Evolutionary conservation across 306 rosid genomes (phyloP).

Genomic region (Cucumis sativus): DNA sequence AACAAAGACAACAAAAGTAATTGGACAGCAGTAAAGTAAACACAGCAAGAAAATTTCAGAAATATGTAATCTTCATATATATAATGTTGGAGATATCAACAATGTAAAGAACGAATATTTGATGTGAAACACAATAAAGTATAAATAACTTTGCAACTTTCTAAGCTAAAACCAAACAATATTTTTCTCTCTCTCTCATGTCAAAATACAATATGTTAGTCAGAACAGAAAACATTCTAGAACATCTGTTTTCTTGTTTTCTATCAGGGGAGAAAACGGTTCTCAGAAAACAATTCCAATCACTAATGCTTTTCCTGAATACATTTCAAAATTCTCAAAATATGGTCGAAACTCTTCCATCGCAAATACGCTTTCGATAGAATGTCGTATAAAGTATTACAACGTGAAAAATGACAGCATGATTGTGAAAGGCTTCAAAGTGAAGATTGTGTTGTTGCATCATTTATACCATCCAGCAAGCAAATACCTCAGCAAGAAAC

Average conservation of each 20-base stretch:
- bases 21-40: not conserved
- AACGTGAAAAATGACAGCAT: not conserved
- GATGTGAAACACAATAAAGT: not conserved
- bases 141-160: not conserved
- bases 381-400: not conserved
- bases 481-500: slow-evolving; percentile 67
- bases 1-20: not conserved
- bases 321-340: not conserved
- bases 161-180: not conserved
- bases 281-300: not conserved
- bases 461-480: slow-evolving; percentile 97
- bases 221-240: not conserved
- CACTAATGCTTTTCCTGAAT: not conserved
- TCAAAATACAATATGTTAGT: not conserved
- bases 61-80: not conserved
- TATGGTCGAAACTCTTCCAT: not conserved
- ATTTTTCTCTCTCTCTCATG: not conserved
- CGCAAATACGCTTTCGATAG: not conserved
- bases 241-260: not conserved
- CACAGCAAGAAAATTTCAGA: not conserved
- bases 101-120: not conserved
- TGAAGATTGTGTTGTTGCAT: slow-evolving; percentile 2
- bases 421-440: not conserved
- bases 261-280: not conserved
- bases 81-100: not conserved